Percentiles rank a stretch among this genome's conserved stretches.
Evolutionary conservation across 306 rosid species (phyloP).

Genomic region (Oxytropis ochrocephala): DNA sequence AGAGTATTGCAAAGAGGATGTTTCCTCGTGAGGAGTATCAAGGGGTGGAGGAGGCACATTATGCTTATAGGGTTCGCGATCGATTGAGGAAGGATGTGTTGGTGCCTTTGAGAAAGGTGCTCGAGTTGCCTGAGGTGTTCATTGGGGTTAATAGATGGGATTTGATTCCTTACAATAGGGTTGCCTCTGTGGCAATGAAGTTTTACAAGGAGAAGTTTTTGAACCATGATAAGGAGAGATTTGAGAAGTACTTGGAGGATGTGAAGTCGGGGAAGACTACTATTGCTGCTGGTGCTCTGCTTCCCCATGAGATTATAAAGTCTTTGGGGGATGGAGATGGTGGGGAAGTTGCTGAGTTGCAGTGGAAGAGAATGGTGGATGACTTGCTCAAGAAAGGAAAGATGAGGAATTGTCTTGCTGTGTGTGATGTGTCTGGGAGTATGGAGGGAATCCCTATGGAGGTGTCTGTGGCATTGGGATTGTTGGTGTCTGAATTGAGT

Average conservation of each 20-base stretch:
- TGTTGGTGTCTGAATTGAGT: slow-evolving; percentile 53
- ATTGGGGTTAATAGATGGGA: slow-evolving; percentile 57
- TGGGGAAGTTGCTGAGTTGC: slow-evolving; percentile 53
- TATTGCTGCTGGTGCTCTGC: slow-evolving; percentile 58
- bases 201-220: slow-evolving; percentile 38
- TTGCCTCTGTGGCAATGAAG: slow-evolving; percentile 64
- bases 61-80: slow-evolving; percentile 62
- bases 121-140: slow-evolving; percentile 68
- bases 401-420: slow-evolving; percentile 42
- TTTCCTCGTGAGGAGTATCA: slow-evolving; percentile 51
- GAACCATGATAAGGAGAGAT: slow-evolving; percentile 51
- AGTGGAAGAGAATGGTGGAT: slow-evolving; percentile 67
- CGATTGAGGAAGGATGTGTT: slow-evolving; percentile 58
- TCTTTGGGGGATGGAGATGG: slow-evolving; percentile 24
- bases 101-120: slow-evolving; percentile 51
- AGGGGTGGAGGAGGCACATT: slow-evolving; percentile 60
- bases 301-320: slow-evolving; percentile 48
- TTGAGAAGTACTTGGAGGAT: slow-evolving; percentile 37
- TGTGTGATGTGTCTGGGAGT: slow-evolving; percentile 58
- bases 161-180: slow-evolving; percentile 49
- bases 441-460: slow-evolving; percentile 51
- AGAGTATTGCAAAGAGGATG: slow-evolving; percentile 51
- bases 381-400: slow-evolving; percentile 42
- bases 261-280: slow-evolving; percentile 35
- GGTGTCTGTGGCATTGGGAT: slow-evolving; percentile 54